Evolutionary conservation across 2,329 filamentous ascomycete species (phyloP), one percentile per base, ranked within the genome.

Genomic region (Fusarium foetens): DNA sequence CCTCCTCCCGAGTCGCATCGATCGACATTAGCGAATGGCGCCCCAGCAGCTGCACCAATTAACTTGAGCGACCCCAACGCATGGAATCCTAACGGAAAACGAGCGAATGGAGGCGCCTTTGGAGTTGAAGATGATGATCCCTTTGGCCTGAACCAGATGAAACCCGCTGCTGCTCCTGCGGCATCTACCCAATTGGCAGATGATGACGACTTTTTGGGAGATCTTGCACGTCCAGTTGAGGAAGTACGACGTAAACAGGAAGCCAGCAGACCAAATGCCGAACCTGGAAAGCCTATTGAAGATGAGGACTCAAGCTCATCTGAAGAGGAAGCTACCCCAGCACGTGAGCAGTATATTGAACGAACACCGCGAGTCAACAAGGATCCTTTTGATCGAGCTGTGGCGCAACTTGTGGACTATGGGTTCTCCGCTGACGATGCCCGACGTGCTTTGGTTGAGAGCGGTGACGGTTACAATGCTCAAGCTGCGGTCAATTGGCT

Each of bases 351-450:
- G 36, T 76, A 68, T 48, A 29, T 63, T 17, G 73, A 76, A 49
- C 74, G 76, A 48, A 68, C 67, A 17, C 72, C 76, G 10, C 77
- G 66, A 45, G 66, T 75, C 23, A 77, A 75, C 41, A 77, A 81
- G 73, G 80, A 84, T 66, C 72, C 82, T 2, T 91, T 92, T 64
- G 94, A 97, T 77, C 90, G 89, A 73, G 93, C 94, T 14, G 89
- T 98, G 31, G 94, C 93, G 14, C 94, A 98, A 79, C 84, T 99
- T 31, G 90, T 98, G 6, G 95, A 98, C 74, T 98, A 98, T 89
- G 96, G 96, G 1, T 99, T 99, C 76, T 90, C 94, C 0, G 88
- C 91, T 0, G 93, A 97, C 65, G 94, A 94, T 77, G 92, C 96
- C n/a, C 88, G 89, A 59, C 87, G 92, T 70, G 96, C 94, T 9